phyloP scores from a whole-genome alignment of 805 yeast species.

The Grigorovia humatica region DNA sequence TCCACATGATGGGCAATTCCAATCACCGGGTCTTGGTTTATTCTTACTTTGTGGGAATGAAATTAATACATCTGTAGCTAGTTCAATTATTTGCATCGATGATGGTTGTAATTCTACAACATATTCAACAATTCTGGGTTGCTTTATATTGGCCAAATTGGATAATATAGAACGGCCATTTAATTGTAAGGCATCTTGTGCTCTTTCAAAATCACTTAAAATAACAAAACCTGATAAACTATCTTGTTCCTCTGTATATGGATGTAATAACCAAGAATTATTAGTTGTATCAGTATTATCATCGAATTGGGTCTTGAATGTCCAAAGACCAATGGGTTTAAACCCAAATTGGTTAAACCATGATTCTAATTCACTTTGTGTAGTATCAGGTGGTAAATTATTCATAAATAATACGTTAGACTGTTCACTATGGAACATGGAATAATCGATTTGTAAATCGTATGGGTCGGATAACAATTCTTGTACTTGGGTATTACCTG shows the following conservation, averaged over 20 bases:
- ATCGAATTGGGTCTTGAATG: conserved; percentile 47
- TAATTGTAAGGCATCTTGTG: conserved; percentile 59
- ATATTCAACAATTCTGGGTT: conserved; percentile 39
- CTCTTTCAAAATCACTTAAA: conserved; percentile 77
- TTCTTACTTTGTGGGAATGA: conserved; percentile 82
- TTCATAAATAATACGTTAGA: conserved; percentile 70
- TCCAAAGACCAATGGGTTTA: conserved; percentile 84
- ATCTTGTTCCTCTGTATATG: conserved; percentile 34
- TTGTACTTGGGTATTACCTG: conserved; percentile 10
- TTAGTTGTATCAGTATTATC: conserved; percentile 8
- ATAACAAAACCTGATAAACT: conserved; percentile 74
- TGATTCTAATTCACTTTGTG: conserved; percentile 80
- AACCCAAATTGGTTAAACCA: conserved; percentile 88
- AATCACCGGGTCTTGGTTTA: conserved; percentile 91
- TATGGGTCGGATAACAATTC: conserved; percentile 60
- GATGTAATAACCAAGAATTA: conserved; percentile 19
- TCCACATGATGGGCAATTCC: conserved; percentile 97
- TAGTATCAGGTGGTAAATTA: conserved; percentile 77
- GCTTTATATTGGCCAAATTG: conserved; percentile 27
- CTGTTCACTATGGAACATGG: conserved; percentile 55
- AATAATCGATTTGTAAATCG: conserved; percentile 65
- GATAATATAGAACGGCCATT: conserved; percentile 52
- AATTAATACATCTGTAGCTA: conserved; percentile 69
- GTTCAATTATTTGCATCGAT: conserved; percentile 62
- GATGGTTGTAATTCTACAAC: conserved; percentile 83